Evolutionary conservation across 192 early-diverging fungal genomes (phyloP), one percentile per base, ranked within the genome.

Genomic region (Paraglomus brasilianum): DNA sequence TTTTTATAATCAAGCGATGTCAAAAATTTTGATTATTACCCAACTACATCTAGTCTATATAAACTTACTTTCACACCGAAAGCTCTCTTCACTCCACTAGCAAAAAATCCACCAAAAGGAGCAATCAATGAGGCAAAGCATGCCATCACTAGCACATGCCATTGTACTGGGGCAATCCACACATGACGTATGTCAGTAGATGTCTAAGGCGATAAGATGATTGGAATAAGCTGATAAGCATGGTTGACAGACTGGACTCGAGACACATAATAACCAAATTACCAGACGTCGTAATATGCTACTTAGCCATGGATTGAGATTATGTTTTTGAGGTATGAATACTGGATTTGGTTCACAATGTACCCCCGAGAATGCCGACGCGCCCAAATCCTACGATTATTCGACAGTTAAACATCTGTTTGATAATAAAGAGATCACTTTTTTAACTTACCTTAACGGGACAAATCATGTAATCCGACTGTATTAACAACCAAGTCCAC

Each of bases 41-140:
- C 2, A 40, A 60, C 38, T 8, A 40, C 42, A 60, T n/a, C 15
- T 11, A 22, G 17, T 6, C 47, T 49, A 2, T 45, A 63, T 13
- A 14, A 24, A 17, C 14, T 41, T 40, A 70, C 69, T 76, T 98
- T 97, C 76, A 96, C 90, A 53, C 96, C 93, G 81, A 98, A 96
- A 1, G 96, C 96, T 38, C 96, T 85, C 78, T 98, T 98, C 64
- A 95, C 89, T 15, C 93, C 96, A 70, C 89, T 91, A 7, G 96
- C 96, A 83, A 98, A 98, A 84, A 97, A 98, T 11, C 96, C 96
- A 59, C 96, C 96, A 77, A 98, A 97, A 13, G 96, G 96, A 56
- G 95, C 95, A 73, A 98, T 96, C 69, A 94, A 72, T 21, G 93
- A 95, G 4, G 95, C 95, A 83, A 97, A 98, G 59, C 87, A 82